phyloP scores from a whole-genome alignment of 1,284 basidiomycete genomes.

The Phenoliferia sp. region DNA sequence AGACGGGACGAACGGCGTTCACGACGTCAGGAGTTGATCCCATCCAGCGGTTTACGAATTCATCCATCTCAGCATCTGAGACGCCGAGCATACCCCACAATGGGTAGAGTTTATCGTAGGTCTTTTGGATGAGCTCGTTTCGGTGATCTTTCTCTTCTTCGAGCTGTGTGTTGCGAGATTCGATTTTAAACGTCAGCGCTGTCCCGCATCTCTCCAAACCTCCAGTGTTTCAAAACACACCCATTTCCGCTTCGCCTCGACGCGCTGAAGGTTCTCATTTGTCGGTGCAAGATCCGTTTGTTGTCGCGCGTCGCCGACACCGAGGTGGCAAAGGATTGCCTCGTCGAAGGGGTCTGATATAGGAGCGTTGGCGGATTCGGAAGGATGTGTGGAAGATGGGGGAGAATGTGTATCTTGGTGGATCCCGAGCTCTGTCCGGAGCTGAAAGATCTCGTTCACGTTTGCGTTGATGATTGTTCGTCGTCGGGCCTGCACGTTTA shows the following conservation, averaged over 20 bases:
- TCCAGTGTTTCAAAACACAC: slow-evolving; percentile 25
- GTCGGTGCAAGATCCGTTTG: slow-evolving; percentile 44
- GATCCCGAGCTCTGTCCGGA: slow-evolving; percentile 72
- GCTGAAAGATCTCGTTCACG: slow-evolving; percentile 68
- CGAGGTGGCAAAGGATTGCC: slow-evolving; percentile 25
- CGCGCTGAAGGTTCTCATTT: slow-evolving; percentile 50
- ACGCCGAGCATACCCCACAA: slow-evolving; percentile 76
- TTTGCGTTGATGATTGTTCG: slow-evolving; percentile 58
- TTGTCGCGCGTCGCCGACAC: slow-evolving; percentile 47
- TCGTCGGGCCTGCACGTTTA: slow-evolving; percentile 56
- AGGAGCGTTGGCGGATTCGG: slow-evolving; percentile 42
- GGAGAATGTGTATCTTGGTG: slow-evolving; percentile 46
- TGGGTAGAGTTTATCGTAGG: slow-evolving; percentile 78
- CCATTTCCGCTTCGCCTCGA: slow-evolving; percentile 63
- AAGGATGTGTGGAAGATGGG: slow-evolving; percentile 7
- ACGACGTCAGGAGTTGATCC: slow-evolving; percentile 72
- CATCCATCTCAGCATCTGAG: slow-evolving; percentile 65
- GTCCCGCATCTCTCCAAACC: not conserved
- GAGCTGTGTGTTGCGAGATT: slow-evolving; percentile 41
- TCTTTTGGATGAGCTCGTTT: slow-evolving; percentile 70
- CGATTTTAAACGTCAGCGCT: not conserved
- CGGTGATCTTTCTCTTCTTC: slow-evolving; percentile 63
- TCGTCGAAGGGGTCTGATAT: slow-evolving; percentile 12
- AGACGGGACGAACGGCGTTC: slow-evolving; percentile 45
- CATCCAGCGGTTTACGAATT: slow-evolving; percentile 69